Evolutionary conservation across 768 basidiomycete genomes (phyloP).

Genomic region (Lentinula sp.): DNA sequence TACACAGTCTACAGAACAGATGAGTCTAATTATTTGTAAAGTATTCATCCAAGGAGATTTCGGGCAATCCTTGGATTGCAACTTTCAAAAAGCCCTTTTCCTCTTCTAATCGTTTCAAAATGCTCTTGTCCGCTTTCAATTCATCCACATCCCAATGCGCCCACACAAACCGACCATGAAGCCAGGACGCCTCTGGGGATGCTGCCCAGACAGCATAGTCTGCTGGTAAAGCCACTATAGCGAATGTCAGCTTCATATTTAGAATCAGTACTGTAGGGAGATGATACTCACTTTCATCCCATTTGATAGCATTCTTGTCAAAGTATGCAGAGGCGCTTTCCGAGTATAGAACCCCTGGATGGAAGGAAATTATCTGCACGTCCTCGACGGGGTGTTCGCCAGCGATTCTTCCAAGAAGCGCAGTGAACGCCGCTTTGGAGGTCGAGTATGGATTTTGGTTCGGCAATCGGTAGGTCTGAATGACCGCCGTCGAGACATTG

Average conservation of each 20-base stretch:
- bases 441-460: background rate
- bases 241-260: background rate
- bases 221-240: background rate
- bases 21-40: too few species aligned
- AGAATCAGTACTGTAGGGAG: background rate
- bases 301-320: background rate
- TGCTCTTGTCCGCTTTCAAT: background rate
- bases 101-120: background rate
- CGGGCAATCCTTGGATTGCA: background rate
- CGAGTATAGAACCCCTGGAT: background rate
- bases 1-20: too few species aligned
- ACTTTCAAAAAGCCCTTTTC: background rate
- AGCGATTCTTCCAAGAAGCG: background rate
- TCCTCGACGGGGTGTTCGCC: background rate
- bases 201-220: background rate
- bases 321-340: background rate
- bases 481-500: background rate
- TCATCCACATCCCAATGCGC: background rate
- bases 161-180: background rate
- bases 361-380: background rate
- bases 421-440: background rate
- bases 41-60: too few species aligned
- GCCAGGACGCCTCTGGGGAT: background rate
- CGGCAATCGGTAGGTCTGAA: background rate
- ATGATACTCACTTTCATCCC: background rate